Evolutionary conservation across 495 filamentous ascomycete genomes (phyloP).

Genomic region (Talaromyces stipitatus): DNA sequence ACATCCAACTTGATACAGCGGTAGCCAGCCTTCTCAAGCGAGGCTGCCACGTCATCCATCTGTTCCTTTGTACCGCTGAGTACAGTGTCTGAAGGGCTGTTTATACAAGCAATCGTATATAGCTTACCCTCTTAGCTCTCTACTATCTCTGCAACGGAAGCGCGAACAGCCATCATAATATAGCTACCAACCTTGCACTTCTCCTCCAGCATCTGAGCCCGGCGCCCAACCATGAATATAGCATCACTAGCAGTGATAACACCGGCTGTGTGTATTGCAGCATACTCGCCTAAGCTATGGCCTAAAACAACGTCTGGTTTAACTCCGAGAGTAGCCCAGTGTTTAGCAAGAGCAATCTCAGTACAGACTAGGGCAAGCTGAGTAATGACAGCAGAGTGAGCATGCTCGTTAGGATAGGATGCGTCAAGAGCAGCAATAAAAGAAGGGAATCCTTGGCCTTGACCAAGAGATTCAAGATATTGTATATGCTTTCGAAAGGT

Average conservation of each 20-base stretch:
- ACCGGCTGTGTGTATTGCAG: constrained; percentile 21
- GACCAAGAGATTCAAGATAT: constrained; percentile 15
- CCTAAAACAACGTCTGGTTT: constrained; percentile 18
- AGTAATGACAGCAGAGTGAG: constrained; percentile 13
- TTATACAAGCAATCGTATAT: constrained; percentile 54
- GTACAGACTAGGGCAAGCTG: constrained; percentile 10
- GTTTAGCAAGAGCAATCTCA: constrained; percentile 17
- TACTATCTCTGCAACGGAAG: constrained; percentile 14
- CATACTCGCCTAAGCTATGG: constrained; percentile 36
- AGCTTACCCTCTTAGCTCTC: constrained; percentile 5
- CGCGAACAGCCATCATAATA: constrained; percentile 53
- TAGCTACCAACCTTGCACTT: constrained; percentile 14
- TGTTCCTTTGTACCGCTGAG: constrained; percentile 43
- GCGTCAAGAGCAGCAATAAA: constrained; percentile 19
- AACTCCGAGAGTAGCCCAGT: constrained; percentile 11
- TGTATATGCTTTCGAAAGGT: constrained; percentile 18
- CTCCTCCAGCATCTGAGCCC: constrained; percentile 16
- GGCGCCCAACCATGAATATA: constrained; percentile 16
- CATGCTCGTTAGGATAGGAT: constrained; percentile 8
- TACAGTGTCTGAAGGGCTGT: constrained; percentile 55
- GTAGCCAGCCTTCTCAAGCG: constrained; percentile 10
- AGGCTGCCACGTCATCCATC: constrained; percentile 6
- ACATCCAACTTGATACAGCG: constrained; percentile 33
- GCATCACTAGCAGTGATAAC: constrained; percentile 17
- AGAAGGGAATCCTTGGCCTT: constrained; percentile 18